These are phyloP conservation scores for Annulohypoxylon bovei DNA, from an alignment of 495 filamentous ascomycete species.

Conservation along the genomic window DNA sequence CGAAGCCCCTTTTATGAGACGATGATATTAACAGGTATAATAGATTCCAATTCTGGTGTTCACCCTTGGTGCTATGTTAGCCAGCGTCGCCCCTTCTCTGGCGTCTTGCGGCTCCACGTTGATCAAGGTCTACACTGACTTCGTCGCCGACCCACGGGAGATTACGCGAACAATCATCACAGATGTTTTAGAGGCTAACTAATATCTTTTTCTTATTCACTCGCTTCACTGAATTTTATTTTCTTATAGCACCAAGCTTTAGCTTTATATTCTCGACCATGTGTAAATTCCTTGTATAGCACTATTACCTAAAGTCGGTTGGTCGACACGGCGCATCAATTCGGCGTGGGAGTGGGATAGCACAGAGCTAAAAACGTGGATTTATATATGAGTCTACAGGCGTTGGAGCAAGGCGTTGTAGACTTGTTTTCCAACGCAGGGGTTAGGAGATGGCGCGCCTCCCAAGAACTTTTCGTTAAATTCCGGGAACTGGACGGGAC, in stretches of 20 bases:
- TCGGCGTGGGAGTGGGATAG: constrained; percentile 4
- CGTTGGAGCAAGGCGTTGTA: constrained; percentile 25
- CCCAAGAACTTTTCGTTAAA: not conserved
- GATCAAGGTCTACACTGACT: constrained; percentile 1
- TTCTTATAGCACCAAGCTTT: constrained; percentile 2
- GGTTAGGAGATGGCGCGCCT: not conserved
- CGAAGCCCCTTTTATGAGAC: not conserved
- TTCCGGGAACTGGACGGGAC: not conserved
- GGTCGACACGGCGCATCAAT: constrained; percentile 9
- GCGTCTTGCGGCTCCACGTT: constrained; percentile 51
- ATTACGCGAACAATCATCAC: constrained; percentile 16
- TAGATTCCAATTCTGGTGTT: constrained; percentile 62
- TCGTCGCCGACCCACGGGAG: constrained; percentile 33
- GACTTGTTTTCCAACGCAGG: not conserved
- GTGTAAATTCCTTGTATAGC: constrained; percentile 34
- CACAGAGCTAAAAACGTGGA: not conserved
- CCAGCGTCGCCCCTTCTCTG: constrained; percentile 66
- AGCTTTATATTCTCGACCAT: constrained; percentile 41
- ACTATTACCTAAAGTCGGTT: constrained; percentile 11
- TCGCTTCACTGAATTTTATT: constrained; percentile 3
- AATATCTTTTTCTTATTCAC: constrained; percentile 7
- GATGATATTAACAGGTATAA: constrained; percentile 21
- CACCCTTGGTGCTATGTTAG: constrained; percentile 71
- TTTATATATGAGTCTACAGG: not conserved
- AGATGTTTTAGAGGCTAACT: constrained; percentile 13